A percentile compares a stretch with the other conserved stretches of the same genome.
phyloP scores from a whole-genome alignment of 2,329 filamentous ascomycete species.

The Trematosphaeria pertusa region DNA sequence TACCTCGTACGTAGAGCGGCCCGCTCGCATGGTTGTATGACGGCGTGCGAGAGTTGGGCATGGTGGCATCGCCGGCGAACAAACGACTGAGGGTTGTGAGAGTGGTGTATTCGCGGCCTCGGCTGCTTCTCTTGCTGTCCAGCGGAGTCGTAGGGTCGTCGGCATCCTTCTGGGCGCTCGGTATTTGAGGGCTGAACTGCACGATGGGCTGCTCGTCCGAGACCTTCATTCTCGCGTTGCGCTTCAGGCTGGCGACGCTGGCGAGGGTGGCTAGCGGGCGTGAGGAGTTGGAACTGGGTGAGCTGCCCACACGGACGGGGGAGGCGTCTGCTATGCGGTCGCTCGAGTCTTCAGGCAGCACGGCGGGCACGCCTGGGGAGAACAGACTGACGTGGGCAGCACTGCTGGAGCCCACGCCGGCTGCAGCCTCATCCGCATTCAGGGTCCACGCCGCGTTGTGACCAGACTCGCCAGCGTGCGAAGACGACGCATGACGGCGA shows the following conservation, averaged over 20 bases:
- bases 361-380: slow-evolving; percentile 29
- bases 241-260: slow-evolving; percentile 32
- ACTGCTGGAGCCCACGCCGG: slow-evolving; percentile 10
- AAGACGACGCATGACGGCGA: slow-evolving; percentile 10
- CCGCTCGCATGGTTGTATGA: slow-evolving; percentile 51
- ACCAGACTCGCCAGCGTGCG: neutral
- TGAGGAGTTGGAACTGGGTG: slow-evolving; percentile 30
- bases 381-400: slow-evolving; percentile 36
- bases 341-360: slow-evolving; percentile 21
- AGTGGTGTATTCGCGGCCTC: slow-evolving; percentile 47
- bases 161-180: slow-evolving; percentile 55
- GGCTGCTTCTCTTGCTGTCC: slow-evolving; percentile 33
- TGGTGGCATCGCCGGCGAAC: slow-evolving; percentile 50
- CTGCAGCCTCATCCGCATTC: slow-evolving; percentile 10
- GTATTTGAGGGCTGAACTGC: slow-evolving; percentile 44
- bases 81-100: slow-evolving; percentile 54
- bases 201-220: slow-evolving; percentile 39
- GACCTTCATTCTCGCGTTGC: slow-evolving; percentile 35
- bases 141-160: slow-evolving; percentile 56
- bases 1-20: slow-evolving; percentile 43
- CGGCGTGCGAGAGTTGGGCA: slow-evolving; percentile 49
- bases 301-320: slow-evolving; percentile 17
- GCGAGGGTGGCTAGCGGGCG: slow-evolving; percentile 39
- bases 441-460: slow-evolving; percentile 16
- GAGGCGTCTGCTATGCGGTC: slow-evolving; percentile 12